Percentiles rank a stretch among this genome's conserved stretches.
phyloP scores from a whole-genome alignment of 306 rosid genomes.

The Betula pendula region DNA sequence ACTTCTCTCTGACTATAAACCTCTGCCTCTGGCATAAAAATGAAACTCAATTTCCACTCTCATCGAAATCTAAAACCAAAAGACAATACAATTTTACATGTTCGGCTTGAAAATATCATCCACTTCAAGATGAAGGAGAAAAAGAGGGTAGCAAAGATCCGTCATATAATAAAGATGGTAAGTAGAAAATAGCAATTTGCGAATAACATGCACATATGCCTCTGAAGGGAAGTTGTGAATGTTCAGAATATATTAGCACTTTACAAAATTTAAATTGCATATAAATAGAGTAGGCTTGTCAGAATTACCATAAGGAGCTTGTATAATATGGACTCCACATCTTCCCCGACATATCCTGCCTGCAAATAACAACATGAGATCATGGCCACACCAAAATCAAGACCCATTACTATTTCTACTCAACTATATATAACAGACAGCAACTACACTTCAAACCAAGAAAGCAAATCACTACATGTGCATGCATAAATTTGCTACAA shows the following conservation, averaged over 20 bases:
- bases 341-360: slow-evolving; percentile 99
- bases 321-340: slow-evolving; percentile 91
- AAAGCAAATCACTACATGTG: background rate
- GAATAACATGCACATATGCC: background rate
- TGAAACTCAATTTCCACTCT: background rate
- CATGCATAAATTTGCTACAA: background rate
- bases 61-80: background rate
- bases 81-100: too few species aligned
- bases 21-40: background rate
- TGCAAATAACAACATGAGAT: slow-evolving; percentile 37
- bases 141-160: too few species aligned
- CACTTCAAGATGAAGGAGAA: too few species aligned
- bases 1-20: background rate
- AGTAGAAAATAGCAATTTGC: background rate
- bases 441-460: slow-evolving; percentile 14
- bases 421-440: background rate
- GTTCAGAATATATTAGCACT: background rate
- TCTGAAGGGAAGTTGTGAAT: background rate
- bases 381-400: slow-evolving; percentile 18
- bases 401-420: slow-evolving; percentile 3
- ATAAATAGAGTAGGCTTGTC: background rate
- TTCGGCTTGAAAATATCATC: too few species aligned
- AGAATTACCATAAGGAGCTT: slow-evolving; percentile 80
- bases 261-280: background rate
- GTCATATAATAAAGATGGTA: background rate